A percentile compares a stretch with the other conserved stretches of the same genome.
Conservation (phyloP, 2,329 filamentous ascomycete genomes). For the Ascomycota sp. region DNA sequence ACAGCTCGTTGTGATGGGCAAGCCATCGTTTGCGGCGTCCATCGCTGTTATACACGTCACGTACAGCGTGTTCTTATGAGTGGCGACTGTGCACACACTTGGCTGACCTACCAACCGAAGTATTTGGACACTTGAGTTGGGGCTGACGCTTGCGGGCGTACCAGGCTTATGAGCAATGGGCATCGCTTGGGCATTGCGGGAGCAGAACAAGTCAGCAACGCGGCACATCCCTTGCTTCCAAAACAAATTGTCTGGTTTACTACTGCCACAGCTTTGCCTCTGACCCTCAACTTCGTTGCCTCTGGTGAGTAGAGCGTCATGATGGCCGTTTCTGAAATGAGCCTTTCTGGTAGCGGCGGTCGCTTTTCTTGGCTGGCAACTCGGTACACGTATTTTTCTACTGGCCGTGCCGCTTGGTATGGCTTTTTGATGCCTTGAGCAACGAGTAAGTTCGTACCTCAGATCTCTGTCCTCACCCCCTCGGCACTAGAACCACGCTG, state of each 20-base stretch:
- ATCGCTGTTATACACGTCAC: conserved; percentile 71
- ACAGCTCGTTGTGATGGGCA: too few species aligned
- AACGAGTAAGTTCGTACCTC: conserved; percentile 22
- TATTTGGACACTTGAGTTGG: too few species aligned
- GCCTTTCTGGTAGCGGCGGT: too few species aligned
- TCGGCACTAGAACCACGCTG: conserved; percentile 3
- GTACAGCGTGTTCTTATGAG: conserved; percentile 59
- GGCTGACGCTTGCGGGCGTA: too few species aligned
- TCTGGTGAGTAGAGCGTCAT: conserved; percentile 59
- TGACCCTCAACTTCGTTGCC: conserved; percentile 79
- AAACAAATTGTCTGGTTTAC: too few species aligned
- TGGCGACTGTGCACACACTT: too few species aligned
- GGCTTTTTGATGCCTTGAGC: conserved; percentile 3
- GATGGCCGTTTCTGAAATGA: too few species aligned
- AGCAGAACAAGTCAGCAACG: too few species aligned
- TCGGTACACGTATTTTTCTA: neutral
- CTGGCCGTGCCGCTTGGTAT: conserved; percentile 2
- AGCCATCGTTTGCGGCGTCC: conserved; percentile 54
- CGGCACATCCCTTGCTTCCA: too few species aligned
- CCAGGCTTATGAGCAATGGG: too few species aligned
- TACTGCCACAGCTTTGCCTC: conserved; percentile 44
- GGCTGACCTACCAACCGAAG: too few species aligned
- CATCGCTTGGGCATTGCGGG: too few species aligned
- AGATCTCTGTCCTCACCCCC: conserved; percentile 15
- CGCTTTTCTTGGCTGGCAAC: conserved; percentile 11